A percentile compares a stretch with the other conserved stretches of the same genome.
Conservation (phyloP, 2,329 filamentous ascomycete genomes). For the Neopestalotiopsis clavispora region DNA sequence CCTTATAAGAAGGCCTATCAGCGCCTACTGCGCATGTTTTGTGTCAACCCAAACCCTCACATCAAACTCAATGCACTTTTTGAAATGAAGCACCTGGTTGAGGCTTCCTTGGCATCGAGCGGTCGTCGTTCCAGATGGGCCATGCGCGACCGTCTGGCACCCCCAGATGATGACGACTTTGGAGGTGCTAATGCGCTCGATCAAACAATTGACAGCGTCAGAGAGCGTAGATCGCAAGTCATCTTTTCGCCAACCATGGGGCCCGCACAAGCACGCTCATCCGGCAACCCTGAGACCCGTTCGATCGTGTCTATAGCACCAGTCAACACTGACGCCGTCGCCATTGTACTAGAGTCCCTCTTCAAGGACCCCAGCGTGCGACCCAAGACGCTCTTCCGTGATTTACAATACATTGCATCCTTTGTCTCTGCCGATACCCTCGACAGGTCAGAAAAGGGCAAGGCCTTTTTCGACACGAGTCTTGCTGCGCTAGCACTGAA, state of each 20-base stretch:
- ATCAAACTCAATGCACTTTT: conserved; percentile 83
- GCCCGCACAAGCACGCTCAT: conserved; percentile 36
- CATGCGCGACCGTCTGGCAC: conserved; percentile 43
- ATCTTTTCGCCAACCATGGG: conserved; percentile 44
- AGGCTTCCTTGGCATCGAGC: conserved; percentile 71
- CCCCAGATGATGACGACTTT: conserved; percentile 39
- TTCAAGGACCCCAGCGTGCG: conserved; percentile 71
- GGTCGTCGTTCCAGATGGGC: conserved; percentile 44
- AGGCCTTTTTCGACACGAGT: conserved; percentile 89
- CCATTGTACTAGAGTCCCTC: conserved; percentile 68
- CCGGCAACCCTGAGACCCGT: conserved; percentile 53
- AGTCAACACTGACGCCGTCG: conserved; percentile 67
- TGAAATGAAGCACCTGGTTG: conserved; percentile 82
- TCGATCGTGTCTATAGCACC: conserved; percentile 54
- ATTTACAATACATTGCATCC: conserved; percentile 75
- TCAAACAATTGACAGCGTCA: conserved; percentile 72
- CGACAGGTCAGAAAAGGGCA: conserved; percentile 67
- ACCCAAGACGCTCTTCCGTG: conserved; percentile 82
- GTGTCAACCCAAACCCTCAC: conserved; percentile 85
- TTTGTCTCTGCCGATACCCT: conserved; percentile 66
- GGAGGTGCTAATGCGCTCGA: conserved; percentile 52
- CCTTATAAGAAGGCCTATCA: conserved; percentile 82
- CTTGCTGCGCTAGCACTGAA: conserved; percentile 89
- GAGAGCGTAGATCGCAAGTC: conserved; percentile 68
- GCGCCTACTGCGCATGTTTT: conserved; percentile 82